Evolutionary conservation across 768 basidiomycete species (phyloP).

Genomic region (Suillus hirtellus): DNA sequence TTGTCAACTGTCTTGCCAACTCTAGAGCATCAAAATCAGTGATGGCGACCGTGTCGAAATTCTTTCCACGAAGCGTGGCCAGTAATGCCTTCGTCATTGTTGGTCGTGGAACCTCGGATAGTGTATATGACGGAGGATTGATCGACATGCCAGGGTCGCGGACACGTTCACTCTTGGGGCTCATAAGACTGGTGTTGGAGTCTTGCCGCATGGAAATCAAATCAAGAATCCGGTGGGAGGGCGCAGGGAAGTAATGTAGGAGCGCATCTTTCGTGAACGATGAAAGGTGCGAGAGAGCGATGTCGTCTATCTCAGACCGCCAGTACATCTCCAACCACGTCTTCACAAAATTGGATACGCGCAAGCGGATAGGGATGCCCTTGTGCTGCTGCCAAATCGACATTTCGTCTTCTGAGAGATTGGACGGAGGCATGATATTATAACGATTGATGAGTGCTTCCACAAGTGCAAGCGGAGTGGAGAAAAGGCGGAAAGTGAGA

Average conservation of each 20-base stretch:
- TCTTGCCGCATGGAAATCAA: conserved; percentile 58
- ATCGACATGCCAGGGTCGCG: conserved; percentile 77
- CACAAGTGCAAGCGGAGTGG: conserved; percentile 73
- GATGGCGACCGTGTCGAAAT: conserved; percentile 61
- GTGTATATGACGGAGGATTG: conserved; percentile 52
- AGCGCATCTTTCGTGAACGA: conserved; percentile 66
- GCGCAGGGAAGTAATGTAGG: conserved; percentile 60
- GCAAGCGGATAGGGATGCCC: conserved; percentile 84
- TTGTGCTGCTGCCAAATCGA: conserved; percentile 85
- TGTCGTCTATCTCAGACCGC: conserved; percentile 73
- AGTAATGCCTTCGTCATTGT: conserved; percentile 81
- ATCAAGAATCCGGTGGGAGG: conserved; percentile 73
- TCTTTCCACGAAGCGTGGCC: conserved; percentile 62
- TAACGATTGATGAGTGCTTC: conserved; percentile 80
- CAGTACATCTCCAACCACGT: conserved; percentile 92
- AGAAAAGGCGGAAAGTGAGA: conserved; percentile 92
- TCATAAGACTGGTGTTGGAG: conserved; percentile 47
- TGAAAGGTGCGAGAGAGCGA: conserved; percentile 55
- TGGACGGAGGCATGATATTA: conserved; percentile 68
- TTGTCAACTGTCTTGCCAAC: conserved; percentile 88
- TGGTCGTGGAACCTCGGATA: conserved; percentile 81
- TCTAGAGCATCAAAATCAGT: conserved; percentile 95
- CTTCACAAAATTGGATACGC: conserved; percentile 93
- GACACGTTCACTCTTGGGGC: conserved; percentile 61
- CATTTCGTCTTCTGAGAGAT: conserved; percentile 57